Evolutionary conservation across 768 basidiomycete genomes (phyloP), one percentile per base, ranked within the genome.

Genomic region (Panus rudis): DNA sequence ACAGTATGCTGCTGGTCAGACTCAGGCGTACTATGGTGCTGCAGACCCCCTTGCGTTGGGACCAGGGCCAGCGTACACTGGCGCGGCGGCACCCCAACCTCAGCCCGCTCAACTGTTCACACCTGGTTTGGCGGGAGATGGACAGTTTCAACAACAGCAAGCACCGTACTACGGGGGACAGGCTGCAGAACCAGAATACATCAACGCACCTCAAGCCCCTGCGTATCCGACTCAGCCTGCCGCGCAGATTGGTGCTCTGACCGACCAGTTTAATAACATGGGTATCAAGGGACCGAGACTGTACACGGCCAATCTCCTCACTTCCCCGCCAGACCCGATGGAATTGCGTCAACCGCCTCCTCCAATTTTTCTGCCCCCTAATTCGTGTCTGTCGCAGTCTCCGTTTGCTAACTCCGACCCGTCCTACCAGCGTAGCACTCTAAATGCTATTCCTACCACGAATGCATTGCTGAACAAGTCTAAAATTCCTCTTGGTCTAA

Each of bases 1-100:
- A 34, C 92, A 94, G 63, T 97, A 97, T 61, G 93, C 93, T 38
- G 81, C 89, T 3, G 92, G 89, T 10, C 92, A 96, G 64, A 91
- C 91, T 1, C 89, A 92, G 57, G 90, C 77, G 3, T 92, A 92
- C 61, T 90, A 90, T 52, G 77, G 79, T 26, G 45, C 61, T 28
- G 77, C 59, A 26, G 51, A 69, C 31, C 74, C 58, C 10, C n/a
- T n/a, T n/a, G n/a, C n/a, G n/a, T n/a, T n/a, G n/a, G n/a, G n/a
- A n/a, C n/a, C n/a, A n/a, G 70, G 78, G 38, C 71, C 77, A 10
- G 54, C 59, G 22, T 75, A 75, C 16, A 7, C 33, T 43, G 58
- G 63, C 21, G 60, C 63, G 22, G 70, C 58, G 14, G 59, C 59
- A 11, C 71, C 48, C 44, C 59, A 49, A 12, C 66, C 65, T 43